A percentile compares a stretch with the other conserved stretches of the same genome.
Conservation (phyloP, 345 rosid species). For the Hypericum perforatum region DNA sequence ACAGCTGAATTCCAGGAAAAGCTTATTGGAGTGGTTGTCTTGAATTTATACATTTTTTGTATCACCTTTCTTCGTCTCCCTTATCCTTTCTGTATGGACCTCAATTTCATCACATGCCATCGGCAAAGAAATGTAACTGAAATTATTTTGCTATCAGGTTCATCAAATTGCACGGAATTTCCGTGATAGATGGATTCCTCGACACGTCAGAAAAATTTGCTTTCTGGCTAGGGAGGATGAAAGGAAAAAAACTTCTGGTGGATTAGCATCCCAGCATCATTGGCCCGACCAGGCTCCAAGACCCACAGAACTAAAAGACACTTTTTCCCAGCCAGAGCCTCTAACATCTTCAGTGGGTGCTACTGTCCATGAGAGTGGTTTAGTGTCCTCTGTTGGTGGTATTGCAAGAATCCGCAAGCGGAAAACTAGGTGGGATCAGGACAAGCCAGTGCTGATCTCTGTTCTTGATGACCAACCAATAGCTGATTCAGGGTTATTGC, state of each 20-base stretch:
- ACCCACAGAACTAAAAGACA: slow-evolving; percentile 39
- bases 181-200: slow-evolving; percentile 84
- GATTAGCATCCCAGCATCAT: slow-evolving; percentile 37
- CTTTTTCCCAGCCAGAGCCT: slow-evolving; percentile 19
- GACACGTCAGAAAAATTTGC: slow-evolving; percentile 42
- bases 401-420: slow-evolving; percentile 57
- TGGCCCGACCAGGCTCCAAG: slow-evolving; percentile 38
- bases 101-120: too few relatives aligned
- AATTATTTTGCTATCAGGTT: slow-evolving; percentile 41
- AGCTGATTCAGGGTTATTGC: slow-evolving; percentile 16
- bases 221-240: slow-evolving; percentile 54
- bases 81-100: too few relatives aligned
- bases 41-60: too few relatives aligned
- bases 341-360: slow-evolving; percentile 21
- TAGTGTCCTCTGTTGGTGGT: slow-evolving; percentile 28
- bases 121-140: slow-evolving; percentile 1
- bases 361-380: slow-evolving; percentile 24
- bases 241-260: slow-evolving; percentile 35
- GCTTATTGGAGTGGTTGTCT: too few relatives aligned
- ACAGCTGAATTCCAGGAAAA: too few relatives aligned
- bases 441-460: slow-evolving; percentile 18
- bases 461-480: slow-evolving; percentile 26
- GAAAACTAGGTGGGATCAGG: slow-evolving; percentile 97
- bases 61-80: too few relatives aligned
- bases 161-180: slow-evolving; percentile 91